Evolutionary conservation across 768 basidiomycete species (phyloP), one percentile per base, ranked within the genome.

Genomic region (Agaricus sinodeliciosus): DNA sequence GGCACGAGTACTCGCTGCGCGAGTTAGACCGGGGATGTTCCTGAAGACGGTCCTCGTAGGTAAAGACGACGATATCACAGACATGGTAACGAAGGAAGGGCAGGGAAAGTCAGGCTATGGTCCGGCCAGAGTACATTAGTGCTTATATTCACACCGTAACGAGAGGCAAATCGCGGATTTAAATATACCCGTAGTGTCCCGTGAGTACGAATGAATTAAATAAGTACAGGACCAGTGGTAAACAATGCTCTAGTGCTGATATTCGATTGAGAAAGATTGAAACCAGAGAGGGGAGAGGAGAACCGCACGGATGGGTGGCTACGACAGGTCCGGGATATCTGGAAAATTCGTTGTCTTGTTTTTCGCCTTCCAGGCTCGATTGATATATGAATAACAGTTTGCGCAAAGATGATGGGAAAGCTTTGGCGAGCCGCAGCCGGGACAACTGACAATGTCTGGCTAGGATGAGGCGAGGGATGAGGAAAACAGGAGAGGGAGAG

Each of bases 341-440:
- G 35, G 55, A 22, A 22, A 2, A 22, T 22, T 22, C 22, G 22
- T 22, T 3, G 22, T 22, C 56, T 59, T 60, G 59, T 34, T 72
- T 55, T 71, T 69, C 19, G 69, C 61, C 61, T 89, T 88, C 80
- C 80, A 90, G 62, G 72, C 73, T 52, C 85, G 72, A 55, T 70
- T 83, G 46, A 93, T 72, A 55, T 78, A 78, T 13, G 79, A 81
- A 61, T 88, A 94, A 66, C 94, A 97, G 31, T 72, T 74, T 51
- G 81, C 78, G 69, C 94, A 98, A 12, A 94, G 70, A 65, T 94
- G 84, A 63, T 95, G 94, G 15, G 89, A 84, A 13, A 94, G 81
- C 66, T 96, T 96, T 42, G 91, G 83, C 13, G 74, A 72, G 25
- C 94, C 94, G 60, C 94, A 97, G 22, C 80, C 88, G n/a, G 90